Base-by-base conservation (phyloP, 1,284 basidiomycete species). In the Ceratobasidium papillatum region DNA sequence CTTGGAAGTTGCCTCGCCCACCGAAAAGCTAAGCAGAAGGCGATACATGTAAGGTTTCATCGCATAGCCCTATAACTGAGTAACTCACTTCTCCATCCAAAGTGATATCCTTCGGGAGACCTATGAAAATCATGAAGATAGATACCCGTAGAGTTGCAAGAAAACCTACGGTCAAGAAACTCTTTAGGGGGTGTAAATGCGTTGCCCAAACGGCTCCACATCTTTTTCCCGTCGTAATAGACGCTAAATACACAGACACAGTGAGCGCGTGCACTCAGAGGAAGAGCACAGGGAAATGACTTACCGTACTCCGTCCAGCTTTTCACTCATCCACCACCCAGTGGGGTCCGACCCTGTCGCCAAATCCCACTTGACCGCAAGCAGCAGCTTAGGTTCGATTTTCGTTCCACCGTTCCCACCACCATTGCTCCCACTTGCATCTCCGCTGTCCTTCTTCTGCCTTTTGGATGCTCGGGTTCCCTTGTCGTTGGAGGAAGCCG, bases 261-360 rank as follows among this genome's bases (percentile, higher is more conserved):
- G n/a, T 17, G n/a, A 36, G 3, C 3, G 2, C 19, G 27, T 25
- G 12, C 45, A 14, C 17, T 25, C 12, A 14, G 17, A 22, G n/a
- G 19, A 8, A n/a, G 45, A 47, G 45, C 19, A 59, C n/a, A 38
- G 0, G 19, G 17, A n/a, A 32, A 38, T 19, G 9, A 75, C 83
- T n/a, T 77, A 86, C 85, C 85, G 81, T 49, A 89, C 87, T 68
- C 88, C 87, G 79, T 88, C 87, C 71, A 89, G 80, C 78, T 89
- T 91, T 79, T 91, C 90, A 27, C 88, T 89, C 34, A 90, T 85
- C 89, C 89, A 90, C 87, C 87, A 90, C 0, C 87, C 88, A 11
- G 85, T 86, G 0, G 89, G 89, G 78, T 90, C 89, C 54, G 83
- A 81, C 0, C 87, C 87, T 11, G 79, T 85, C 14, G 87, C 86